Conservation (phyloP, 2,329 filamentous ascomycete genomes). For the Nigrospora oryzae region DNA sequence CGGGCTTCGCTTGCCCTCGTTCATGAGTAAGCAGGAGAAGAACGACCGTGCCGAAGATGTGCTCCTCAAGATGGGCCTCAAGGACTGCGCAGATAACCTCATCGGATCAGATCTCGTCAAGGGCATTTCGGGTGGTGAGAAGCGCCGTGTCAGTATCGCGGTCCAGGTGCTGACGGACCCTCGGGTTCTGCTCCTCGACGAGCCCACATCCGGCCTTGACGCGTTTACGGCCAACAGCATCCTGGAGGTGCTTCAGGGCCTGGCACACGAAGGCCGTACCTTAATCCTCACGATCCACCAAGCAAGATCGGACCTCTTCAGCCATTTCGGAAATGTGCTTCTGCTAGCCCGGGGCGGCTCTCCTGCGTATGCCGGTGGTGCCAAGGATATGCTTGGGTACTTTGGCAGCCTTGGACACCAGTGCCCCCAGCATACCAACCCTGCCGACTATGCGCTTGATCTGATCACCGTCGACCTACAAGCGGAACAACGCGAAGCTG, state of each 20-base stretch:
- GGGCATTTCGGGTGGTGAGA: conserved; percentile 73
- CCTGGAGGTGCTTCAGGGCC: conserved; percentile 61
- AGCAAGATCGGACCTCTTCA: conserved; percentile 64
- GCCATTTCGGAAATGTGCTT: conserved; percentile 62
- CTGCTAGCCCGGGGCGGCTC: conserved; percentile 62
- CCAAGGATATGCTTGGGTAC: conserved; percentile 55
- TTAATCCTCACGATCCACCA: conserved; percentile 73
- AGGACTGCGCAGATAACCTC: conserved; percentile 69
- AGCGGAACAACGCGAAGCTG: conserved; percentile 50
- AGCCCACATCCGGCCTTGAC: conserved; percentile 69
- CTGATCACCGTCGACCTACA: conserved; percentile 71
- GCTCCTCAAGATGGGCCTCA: conserved; percentile 65
- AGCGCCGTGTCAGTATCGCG: conserved; percentile 68
- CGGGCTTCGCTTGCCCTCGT: conserved; percentile 59
- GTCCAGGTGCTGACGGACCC: conserved; percentile 72
- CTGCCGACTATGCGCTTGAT: conserved; percentile 70
- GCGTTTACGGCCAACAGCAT: conserved; percentile 73
- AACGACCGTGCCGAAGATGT: conserved; percentile 60
- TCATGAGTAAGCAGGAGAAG: conserved; percentile 63
- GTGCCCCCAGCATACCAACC: conserved; percentile 64
- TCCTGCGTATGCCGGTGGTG: conserved; percentile 59
- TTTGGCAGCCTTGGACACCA: conserved; percentile 51
- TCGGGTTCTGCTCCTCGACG: conserved; percentile 63
- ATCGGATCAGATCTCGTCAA: conserved; percentile 67
- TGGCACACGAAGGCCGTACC: conserved; percentile 66